A percentile compares a stretch with the other conserved stretches of the same genome.
Conservation (phyloP, 2,329 filamentous ascomycete genomes). For the Pseudopyrenochaeta lycopersici region DNA sequence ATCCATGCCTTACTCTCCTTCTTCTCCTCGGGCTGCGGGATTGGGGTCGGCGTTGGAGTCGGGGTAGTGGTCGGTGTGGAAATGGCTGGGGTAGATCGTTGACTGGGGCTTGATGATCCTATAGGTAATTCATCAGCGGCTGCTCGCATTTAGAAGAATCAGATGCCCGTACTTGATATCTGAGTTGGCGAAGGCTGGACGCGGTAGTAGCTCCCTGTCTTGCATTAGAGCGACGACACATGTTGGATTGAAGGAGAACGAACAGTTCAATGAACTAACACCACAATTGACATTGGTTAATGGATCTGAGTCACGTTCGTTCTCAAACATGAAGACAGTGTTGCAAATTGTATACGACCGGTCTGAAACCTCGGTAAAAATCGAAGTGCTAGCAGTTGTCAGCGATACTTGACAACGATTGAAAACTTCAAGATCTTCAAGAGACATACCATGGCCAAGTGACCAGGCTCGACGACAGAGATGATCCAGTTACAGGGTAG, state of each 20-base stretch:
- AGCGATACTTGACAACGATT: not conserved
- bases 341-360: slow-evolving; percentile 32
- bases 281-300: slow-evolving; percentile 37
- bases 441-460: slow-evolving; percentile 19
- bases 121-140: not conserved
- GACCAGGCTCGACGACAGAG: slow-evolving; percentile 7
- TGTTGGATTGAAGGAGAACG: no score
- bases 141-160: not conserved
- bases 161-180: slow-evolving; percentile 8
- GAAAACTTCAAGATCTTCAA: not conserved
- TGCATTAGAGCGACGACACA: no score
- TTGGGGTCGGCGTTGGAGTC: not conserved
- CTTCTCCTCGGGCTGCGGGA: slow-evolving; percentile 13
- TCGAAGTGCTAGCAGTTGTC: slow-evolving; percentile 16
- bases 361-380: slow-evolving; percentile 23
- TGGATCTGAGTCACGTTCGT: slow-evolving; percentile 28
- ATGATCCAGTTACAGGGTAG: slow-evolving; percentile 17
- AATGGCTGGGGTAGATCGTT: not conserved
- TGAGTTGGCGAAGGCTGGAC: slow-evolving; percentile 20
- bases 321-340: slow-evolving; percentile 36
- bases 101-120: not conserved
- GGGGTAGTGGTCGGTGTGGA: not conserved
- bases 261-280: slow-evolving; percentile 22
- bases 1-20: slow-evolving; percentile 39
- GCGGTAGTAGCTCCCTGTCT: slow-evolving; percentile 27